These are phyloP conservation scores for Pelargonium fulgidum DNA, from an alignment of 441 rosid species.

Conservation along the genomic window DNA sequence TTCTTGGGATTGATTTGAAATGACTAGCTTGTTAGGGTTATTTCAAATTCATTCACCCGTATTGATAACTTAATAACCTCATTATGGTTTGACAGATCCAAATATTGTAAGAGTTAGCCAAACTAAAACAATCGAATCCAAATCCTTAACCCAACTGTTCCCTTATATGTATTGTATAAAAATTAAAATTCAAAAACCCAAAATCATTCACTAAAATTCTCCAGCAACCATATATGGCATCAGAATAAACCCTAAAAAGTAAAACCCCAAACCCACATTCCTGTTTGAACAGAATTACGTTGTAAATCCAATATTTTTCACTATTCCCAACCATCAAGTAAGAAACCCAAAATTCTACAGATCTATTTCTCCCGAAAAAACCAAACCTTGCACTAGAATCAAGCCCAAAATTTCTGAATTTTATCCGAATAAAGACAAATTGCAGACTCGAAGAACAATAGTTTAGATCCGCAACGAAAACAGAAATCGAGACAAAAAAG, in stretches of 20 bases:
- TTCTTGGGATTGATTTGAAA: neutral
- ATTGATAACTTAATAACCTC: neutral
- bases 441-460: neutral
- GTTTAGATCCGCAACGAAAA: neutral
- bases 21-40: neutral
- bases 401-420: neutral
- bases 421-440: neutral
- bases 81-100: neutral
- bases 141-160: neutral
- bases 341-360: no score
- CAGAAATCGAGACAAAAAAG: neutral
- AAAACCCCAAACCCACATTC: conserved; percentile 1
- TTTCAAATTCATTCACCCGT: neutral
- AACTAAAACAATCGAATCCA: neutral
- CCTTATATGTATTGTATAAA: neutral
- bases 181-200: neutral
- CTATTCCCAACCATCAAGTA: neutral
- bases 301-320: neutral
- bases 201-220: neutral
- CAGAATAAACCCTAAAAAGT: neutral
- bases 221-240: no score
- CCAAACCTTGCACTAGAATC: neutral
- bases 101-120: neutral
- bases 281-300: neutral
- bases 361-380: neutral